These are phyloP conservation scores for Penicillium waksmanii DNA, from an alignment of 495 filamentous ascomycete species.

Conservation along the genomic window DNA sequence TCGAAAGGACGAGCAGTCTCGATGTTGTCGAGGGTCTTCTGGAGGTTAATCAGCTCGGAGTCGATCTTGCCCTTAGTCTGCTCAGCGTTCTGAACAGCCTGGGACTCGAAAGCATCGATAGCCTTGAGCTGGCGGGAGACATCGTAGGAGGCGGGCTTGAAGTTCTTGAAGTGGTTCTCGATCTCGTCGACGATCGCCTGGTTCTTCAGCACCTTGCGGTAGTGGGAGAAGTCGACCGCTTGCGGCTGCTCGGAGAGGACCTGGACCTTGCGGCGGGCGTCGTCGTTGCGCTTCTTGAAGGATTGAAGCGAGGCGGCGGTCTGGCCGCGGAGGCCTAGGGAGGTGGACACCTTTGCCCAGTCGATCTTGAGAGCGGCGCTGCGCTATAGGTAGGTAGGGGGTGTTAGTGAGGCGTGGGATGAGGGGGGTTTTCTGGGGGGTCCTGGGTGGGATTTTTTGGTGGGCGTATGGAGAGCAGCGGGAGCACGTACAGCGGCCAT, in stretches of 20 bases:
- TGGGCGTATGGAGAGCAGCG: slow-evolving; percentile 1
- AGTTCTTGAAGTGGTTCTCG: slow-evolving; percentile 86
- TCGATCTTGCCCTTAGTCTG: slow-evolving; percentile 95
- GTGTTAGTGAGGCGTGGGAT: slow-evolving; percentile 32
- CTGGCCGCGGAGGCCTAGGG: slow-evolving; percentile 93
- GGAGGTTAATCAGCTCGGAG: slow-evolving; percentile 84
- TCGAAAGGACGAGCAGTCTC: slow-evolving; percentile 95
- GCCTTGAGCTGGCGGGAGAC: slow-evolving; percentile 90
- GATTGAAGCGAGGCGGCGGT: slow-evolving; percentile 85
- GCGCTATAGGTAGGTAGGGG: slow-evolving; percentile 62
- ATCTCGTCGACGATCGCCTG: slow-evolving; percentile 91
- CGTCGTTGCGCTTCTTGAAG: slow-evolving; percentile 99
- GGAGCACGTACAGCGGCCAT: slow-evolving; percentile 85
- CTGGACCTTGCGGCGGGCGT: slow-evolving; percentile 90
- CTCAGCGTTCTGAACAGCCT: slow-evolving; percentile 95
- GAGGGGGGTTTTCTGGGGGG: neutral
- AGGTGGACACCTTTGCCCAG: slow-evolving; percentile 88
- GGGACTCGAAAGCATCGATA: slow-evolving; percentile 95
- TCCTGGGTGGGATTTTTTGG: neutral
- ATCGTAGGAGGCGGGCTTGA: slow-evolving; percentile 92
- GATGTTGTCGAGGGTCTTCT: slow-evolving; percentile 95
- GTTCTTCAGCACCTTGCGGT: slow-evolving; percentile 93
- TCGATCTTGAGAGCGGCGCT: slow-evolving; percentile 99
- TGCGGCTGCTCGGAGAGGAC: slow-evolving; percentile 77
- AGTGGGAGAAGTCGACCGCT: slow-evolving; percentile 87